These are phyloP conservation scores for Solanum hybrid DNA, from an alignment of 305 asterid genomes.

Conservation along the genomic window DNA sequence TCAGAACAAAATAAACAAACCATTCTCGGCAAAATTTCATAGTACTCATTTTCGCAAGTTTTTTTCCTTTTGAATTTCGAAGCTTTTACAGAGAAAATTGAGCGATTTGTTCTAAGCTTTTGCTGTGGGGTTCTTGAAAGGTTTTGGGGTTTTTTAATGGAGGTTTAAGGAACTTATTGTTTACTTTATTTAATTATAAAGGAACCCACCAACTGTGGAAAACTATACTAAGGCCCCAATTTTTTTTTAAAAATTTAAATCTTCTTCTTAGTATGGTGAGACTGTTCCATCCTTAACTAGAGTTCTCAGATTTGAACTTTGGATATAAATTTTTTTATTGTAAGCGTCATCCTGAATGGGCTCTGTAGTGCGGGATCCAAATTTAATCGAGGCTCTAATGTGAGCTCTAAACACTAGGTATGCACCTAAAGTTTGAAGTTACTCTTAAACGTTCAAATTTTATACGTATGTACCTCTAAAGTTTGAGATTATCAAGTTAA, in stretches of 20 bases:
- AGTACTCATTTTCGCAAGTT: conserved; percentile 66
- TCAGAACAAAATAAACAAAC: conserved; percentile 19
- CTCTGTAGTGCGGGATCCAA: rapidly evolving
- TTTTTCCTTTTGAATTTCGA: neutral
- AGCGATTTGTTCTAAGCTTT: neutral
- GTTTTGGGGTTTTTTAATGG: neutral
- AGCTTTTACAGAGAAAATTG: neutral
- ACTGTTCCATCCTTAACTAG: too few species aligned
- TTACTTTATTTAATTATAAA: neutral
- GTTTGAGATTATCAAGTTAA: neutral
- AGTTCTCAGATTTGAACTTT: too few species aligned
- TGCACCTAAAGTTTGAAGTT: neutral
- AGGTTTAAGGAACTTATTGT: neutral
- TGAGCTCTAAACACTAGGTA: too few species aligned
- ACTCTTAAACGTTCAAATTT: neutral
- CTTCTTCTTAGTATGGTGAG: too few species aligned
- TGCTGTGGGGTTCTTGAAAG: neutral
- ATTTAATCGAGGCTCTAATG: too few species aligned
- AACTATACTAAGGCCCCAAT: neutral
- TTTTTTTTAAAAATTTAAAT: too few species aligned
- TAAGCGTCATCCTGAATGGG: too few species aligned
- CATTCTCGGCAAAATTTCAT: conserved; percentile 99
- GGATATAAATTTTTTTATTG: too few species aligned
- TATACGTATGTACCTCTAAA: neutral
- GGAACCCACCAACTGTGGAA: neutral